Evolutionary conservation across 2,329 filamentous ascomycete genomes (phyloP), one percentile per base, ranked within the genome.

Genomic region (Arthroderma sp.): DNA sequence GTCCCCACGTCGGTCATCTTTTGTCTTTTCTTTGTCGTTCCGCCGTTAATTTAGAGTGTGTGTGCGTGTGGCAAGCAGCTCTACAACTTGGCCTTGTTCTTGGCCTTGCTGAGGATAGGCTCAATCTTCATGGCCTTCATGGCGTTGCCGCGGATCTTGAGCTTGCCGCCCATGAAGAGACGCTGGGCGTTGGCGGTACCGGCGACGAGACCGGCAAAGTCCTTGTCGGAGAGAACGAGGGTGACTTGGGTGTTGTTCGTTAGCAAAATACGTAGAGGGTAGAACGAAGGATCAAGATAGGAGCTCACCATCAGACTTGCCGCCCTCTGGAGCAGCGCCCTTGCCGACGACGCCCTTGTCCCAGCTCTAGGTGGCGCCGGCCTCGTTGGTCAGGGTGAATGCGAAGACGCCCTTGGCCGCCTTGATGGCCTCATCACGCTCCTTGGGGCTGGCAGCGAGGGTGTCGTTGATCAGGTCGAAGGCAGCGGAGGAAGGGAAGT

Each of bases 81-180:
- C 17, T 83, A 91, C 76, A 95, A 77, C 81, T 95, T 95, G 65
- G 88, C 81, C 80, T 88, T 87, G 67, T 77, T 79, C 77, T 89
- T 86, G 38, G 88, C 87, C 80, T 90, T 93, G 80, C 89, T 90
- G 63, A 95, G 77, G 67, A 97, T 86, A 41, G 89, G 87, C 75
- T 96, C 90, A 75, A 96, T 83, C 84, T 94, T 95, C 60, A 91
- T 96, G 38, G 93, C 73, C 82, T 96, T 96, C 91, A 97, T 97
- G 61, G 97, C 84, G 72, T 97, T 90, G 62, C 93, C 93, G 83
- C 90, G 94, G 71, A 97, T 83, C 87, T 97, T 98, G 70, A 98
- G 80, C 81, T 95, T 96, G 67, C 93, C 93, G n/a, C 82, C 82
- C 91, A 98, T 97, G 77, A 97, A 96, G 63, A 98, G 77, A 66